Conservation (phyloP, 495 filamentous ascomycete genomes). For the Penicillium pancosmium region DNA sequence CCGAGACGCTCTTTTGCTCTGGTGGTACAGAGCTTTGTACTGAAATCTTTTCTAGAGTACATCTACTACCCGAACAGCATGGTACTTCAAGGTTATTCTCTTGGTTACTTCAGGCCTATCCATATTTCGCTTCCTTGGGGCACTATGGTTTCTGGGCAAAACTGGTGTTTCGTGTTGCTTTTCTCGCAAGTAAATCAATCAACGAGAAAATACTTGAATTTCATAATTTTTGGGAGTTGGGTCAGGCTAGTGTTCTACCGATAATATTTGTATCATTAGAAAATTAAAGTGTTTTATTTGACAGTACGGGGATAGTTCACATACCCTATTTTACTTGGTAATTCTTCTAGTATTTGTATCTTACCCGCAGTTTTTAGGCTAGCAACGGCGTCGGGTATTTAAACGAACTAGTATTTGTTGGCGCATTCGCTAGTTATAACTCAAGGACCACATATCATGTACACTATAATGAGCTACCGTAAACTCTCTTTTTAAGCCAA, state of each 20-base stretch:
- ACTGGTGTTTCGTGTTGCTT: conserved; percentile 86
- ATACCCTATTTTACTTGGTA: too few species aligned
- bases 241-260: too few species aligned
- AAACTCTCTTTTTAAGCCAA: not conserved
- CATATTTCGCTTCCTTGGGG: conserved; percentile 77
- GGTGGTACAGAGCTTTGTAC: not conserved
- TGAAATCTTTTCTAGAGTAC: conserved; percentile 12
- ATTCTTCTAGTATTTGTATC: too few species aligned
- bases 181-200: not conserved
- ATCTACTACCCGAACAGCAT: conserved; percentile 64
- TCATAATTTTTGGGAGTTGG: not conserved
- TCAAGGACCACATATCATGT: too few species aligned
- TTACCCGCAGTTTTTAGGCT: too few species aligned
- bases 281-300: too few species aligned
- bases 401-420: too few species aligned
- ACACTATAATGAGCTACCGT: too few species aligned
- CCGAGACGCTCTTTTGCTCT: not conserved
- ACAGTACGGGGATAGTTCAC: too few species aligned
- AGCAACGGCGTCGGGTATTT: too few species aligned
- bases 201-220: not conserved
- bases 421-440: too few species aligned
- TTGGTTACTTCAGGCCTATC: conserved; percentile 77
- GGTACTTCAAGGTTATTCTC: conserved; percentile 80
- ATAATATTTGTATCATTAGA: too few species aligned
- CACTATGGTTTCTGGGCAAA: conserved; percentile 80